Evolutionary conservation across 805 yeast genomes (phyloP), one percentile per base, ranked within the genome.

Genomic region (Yamadazyma olivae): DNA sequence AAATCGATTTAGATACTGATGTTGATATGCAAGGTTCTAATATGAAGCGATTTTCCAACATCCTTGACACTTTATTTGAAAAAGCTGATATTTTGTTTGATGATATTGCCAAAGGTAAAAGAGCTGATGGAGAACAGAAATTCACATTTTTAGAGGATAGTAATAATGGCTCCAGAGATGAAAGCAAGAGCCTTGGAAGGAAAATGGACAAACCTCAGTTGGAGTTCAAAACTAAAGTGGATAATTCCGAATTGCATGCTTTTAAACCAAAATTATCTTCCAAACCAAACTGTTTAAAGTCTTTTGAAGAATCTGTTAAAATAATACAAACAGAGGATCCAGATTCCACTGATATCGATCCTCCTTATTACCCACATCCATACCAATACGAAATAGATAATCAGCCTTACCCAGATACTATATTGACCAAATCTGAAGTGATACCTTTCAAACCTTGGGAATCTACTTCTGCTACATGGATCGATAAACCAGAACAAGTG

Each of bases 341-440:
- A 6, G 20, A 27, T 2, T 36, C 48, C 28, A 55, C 52, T 17
- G 57, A 55, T 1, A 66, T 64, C 17, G 60, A 63, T 21, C 82
- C 85, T 3, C 56, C 73, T 7, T 86, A 80, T 56, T 83, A 79
- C 52, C 71, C 71, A 7, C 93, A 93, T 33, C 99, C 99, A 0
- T 91, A 93, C 51, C 75, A 67, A 31, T 57, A 61, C 25, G 98
- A 91, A 58, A 91, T 91, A 30, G 70, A 71, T 49, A 60, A 70
- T 23, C 82, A 78, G 39, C 78, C 77, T 30, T 90, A 86, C 53
- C 93, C 95, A 1, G 73, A 67, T 1, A 48, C 68, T 35, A 71
- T 85, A 0, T 56, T 80, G 20, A 22, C 36, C 1, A 43, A 35
- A 19, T 24, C 40, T 2, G 61, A 67, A 10, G 81, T 84, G 1